Base-by-base conservation (phyloP, 1,139 yeast genomes). In the Pichia sp. region DNA sequence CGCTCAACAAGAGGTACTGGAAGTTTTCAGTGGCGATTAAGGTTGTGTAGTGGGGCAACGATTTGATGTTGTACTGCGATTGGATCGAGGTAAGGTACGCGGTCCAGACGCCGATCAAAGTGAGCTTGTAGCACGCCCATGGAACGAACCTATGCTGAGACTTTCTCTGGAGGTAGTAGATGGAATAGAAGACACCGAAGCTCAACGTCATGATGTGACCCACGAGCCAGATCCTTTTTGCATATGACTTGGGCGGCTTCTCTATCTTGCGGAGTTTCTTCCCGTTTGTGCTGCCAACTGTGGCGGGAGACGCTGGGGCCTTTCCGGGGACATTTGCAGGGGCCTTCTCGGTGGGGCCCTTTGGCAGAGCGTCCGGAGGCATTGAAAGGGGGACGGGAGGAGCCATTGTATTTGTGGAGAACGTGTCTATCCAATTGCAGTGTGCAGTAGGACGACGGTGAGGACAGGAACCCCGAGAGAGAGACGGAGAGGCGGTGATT, bases 1-100 rank as follows among this genome's bases (percentile, higher is more conserved):
- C 34, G 0, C 84, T 79, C 58, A 86, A 72, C 6, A 80, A 61
- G 58, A 83, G 69, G 63, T 78, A 80, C 66, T 86, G 93, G 73
- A 84, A 84, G 69, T 85, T 85, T 61, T 83, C 87, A 48, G 86
- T 83, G 17, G 88, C 80, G 50, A 85, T 63, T 65, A 87, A 73
- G 10, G 85, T 77, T 50, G 79, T 73, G 63, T 79, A 75, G 10
- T 82, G 75, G 9, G 92, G 91, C 53, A 74, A 74, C 5, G 71
- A 61, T 31, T 67, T 68, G 52, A 77, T 66, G 16, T 84, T 84
- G 72, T 81, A 85, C 60, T 79, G 81, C 54, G 85, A 85, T 46
- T 79, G 67, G 55, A 81, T 73, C 1, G 89, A 78, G 44, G 83
- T 72, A 0, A 77, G 62, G 63, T 83, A 77, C 2, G 91, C 75